Conservation (phyloP, 139 green algal species). For the Marvania coccoides region DNA sequence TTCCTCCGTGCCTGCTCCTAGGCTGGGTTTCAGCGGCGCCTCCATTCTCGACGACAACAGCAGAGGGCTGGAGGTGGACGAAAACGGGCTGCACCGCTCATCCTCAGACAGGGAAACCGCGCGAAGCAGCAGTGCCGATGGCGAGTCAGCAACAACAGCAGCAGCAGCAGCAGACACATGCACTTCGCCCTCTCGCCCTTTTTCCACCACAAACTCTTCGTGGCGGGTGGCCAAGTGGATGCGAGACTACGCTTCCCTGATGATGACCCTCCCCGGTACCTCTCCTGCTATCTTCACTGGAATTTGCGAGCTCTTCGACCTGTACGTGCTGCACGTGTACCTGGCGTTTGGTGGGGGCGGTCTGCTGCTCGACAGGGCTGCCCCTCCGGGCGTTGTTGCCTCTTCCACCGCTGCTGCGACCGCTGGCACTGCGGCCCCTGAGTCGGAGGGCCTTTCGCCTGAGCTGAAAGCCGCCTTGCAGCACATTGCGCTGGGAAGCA, state of each 20-base stretch:
- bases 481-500: constrained; percentile 18
- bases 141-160: background rate
- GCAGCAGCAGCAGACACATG: background rate
- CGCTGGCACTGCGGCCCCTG: background rate
- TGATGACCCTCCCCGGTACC: constrained; percentile 31
- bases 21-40: constrained; percentile 11
- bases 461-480: constrained; percentile 22
- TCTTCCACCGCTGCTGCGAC: too few species aligned
- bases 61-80: constrained; percentile 26
- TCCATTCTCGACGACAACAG: constrained; percentile 12
- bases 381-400: too few species aligned
- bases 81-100: constrained; percentile 18
- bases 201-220: constrained; percentile 22
- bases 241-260: constrained; percentile 35
- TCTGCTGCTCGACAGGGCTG: background rate
- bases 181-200: too few species aligned
- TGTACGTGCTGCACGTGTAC: constrained; percentile 41
- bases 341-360: constrained; percentile 13
- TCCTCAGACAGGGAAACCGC: constrained; percentile 19
- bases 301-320: constrained; percentile 40
- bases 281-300: constrained; percentile 25
- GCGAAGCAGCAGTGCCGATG: background rate
- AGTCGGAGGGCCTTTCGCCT: constrained; percentile 19
- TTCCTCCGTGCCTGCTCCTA: too few species aligned
- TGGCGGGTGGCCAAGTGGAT: constrained; percentile 36